These are phyloP conservation scores for Mrakia blollopis DNA, from an alignment of 768 basidiomycete genomes.

Conservation along the genomic window DNA sequence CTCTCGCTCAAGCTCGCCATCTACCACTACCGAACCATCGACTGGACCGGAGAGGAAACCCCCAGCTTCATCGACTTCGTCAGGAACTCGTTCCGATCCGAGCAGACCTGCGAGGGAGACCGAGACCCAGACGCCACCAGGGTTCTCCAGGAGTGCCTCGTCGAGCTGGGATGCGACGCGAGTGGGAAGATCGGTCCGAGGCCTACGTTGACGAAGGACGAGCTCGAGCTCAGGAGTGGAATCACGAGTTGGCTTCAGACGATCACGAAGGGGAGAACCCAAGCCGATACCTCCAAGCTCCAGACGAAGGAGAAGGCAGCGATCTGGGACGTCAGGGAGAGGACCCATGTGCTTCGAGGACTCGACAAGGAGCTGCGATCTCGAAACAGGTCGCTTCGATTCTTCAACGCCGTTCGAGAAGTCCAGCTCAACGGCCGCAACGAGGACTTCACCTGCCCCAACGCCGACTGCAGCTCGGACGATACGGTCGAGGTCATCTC, in stretches of 20 bases:
- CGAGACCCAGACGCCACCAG: neutral
- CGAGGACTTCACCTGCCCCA: conserved; percentile 51
- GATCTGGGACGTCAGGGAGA: conserved; percentile 77
- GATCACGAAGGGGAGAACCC: neutral
- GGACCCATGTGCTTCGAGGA: conserved; percentile 76
- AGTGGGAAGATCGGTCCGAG: neutral
- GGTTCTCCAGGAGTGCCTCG: neutral
- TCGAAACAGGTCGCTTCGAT: conserved; percentile 81
- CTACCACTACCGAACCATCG: neutral
- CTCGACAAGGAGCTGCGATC: conserved; percentile 84
- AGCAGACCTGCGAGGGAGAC: neutral
- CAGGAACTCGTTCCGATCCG: neutral
- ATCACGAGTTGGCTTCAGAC: neutral
- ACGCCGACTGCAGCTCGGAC: conserved; percentile 52
- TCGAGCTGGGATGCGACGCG: neutral
- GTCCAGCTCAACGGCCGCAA: conserved; percentile 63
- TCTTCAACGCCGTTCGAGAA: conserved; percentile 85
- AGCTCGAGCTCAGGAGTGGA: conserved; percentile 1
- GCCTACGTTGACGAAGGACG: neutral
- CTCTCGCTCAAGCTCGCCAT: neutral
- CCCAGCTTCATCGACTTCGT: neutral
- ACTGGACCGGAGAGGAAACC: neutral
- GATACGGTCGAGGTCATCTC: conserved; percentile 54
- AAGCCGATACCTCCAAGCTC: neutral
- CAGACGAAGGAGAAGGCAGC: conserved; percentile 45